Evolutionary conservation across 768 basidiomycete species (phyloP).

Genomic region (Auricularia auricula-judae): DNA sequence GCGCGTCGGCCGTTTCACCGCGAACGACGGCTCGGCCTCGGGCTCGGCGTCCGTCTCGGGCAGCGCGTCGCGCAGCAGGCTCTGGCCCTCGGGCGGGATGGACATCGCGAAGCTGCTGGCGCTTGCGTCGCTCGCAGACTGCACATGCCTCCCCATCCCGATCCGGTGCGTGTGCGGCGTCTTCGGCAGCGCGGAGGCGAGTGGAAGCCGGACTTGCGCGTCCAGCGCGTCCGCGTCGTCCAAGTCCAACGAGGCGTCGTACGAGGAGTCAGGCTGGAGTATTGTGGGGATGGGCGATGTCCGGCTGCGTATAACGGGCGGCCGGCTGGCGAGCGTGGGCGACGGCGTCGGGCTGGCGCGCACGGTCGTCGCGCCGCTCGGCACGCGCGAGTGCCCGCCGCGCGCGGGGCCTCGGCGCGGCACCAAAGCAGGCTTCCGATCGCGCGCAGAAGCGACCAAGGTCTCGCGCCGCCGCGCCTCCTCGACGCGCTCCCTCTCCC

Average conservation of each 20-base stretch:
- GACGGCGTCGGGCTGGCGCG: not conserved
- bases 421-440: not conserved
- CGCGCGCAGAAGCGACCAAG: not conserved
- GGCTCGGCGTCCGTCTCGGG: not conserved
- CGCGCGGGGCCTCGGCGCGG: not conserved
- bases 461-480: not conserved
- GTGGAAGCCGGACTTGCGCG: not conserved
- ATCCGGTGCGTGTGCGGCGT: not conserved
- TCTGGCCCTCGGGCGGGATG: not conserved
- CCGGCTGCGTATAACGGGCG: not conserved
- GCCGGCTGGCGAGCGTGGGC: not conserved
- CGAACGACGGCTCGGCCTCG: not conserved
- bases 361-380: not conserved
- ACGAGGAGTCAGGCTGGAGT: not conserved
- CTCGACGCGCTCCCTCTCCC: not conserved
- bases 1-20: not conserved
- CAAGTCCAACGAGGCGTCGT: not conserved
- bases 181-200: not conserved
- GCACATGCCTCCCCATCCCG: too few species aligned
- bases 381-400: not conserved
- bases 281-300: not conserved
- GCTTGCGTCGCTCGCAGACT: not conserved
- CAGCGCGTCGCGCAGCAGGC: not conserved
- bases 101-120: not conserved
- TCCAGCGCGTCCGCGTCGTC: not conserved